phyloP scores from a whole-genome alignment of 2,329 filamentous ascomycete species.

The Akanthomyces lecanii region DNA sequence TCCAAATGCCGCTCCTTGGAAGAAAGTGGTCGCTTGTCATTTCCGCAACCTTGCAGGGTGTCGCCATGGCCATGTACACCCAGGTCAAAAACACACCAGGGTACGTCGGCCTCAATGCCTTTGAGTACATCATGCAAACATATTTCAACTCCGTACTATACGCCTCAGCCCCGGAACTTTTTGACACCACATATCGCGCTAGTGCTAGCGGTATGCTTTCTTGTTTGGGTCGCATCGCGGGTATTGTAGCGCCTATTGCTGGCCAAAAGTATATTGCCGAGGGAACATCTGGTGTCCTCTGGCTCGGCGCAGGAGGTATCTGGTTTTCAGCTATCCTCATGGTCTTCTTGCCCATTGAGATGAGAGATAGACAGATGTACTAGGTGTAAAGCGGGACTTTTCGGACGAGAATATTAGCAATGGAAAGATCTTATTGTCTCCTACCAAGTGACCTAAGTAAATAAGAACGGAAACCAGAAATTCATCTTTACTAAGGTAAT shows the following conservation, averaged over 20 bases:
- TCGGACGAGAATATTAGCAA: background rate
- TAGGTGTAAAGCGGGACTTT: background rate
- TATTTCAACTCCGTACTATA: conserved; percentile 23
- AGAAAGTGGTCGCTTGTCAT: conserved; percentile 27
- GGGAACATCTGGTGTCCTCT: conserved; percentile 8
- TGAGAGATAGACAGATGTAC: conserved; percentile 14
- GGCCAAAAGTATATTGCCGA: conserved; percentile 15
- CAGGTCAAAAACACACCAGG: conserved; percentile 24
- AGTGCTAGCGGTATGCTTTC: conserved; percentile 15
- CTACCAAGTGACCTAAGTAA: too few species aligned
- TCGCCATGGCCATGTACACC: conserved; percentile 26
- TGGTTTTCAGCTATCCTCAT: conserved; percentile 1
- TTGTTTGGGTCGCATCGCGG: conserved; percentile 13
- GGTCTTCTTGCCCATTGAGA: conserved; percentile 10
- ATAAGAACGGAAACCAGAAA: too few species aligned
- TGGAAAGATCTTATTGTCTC: too few species aligned
- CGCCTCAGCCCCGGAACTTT: conserved; percentile 20
- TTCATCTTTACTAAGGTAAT: too few species aligned
- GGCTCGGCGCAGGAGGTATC: conserved; percentile 14
- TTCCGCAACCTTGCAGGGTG: conserved; percentile 23
- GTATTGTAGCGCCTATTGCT: conserved; percentile 15
- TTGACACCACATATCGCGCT: conserved; percentile 13
- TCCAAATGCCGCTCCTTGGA: conserved; percentile 20
- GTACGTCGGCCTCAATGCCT: conserved; percentile 22
- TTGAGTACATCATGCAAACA: conserved; percentile 30